Base-by-base conservation (phyloP, 192 early-diverging fungal species). In the Gonapodya sp. region DNA sequence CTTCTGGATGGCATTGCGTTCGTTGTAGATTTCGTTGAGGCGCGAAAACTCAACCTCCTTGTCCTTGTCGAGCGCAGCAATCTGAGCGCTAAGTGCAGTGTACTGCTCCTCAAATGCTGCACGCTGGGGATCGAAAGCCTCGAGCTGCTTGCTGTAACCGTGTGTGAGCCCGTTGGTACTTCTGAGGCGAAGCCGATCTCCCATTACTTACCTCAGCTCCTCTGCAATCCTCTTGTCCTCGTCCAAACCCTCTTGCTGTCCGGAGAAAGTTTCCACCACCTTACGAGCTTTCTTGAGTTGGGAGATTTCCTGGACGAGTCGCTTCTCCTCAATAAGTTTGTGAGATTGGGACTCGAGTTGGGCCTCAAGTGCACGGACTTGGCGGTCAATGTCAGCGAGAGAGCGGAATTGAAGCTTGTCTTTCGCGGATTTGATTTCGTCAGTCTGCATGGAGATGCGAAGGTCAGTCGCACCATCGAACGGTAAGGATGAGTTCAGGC, bases 161-260 rank as follows among this genome's bases (percentile, higher is more conserved):
- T n/a, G n/a, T n/a, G n/a, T n/a, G n/a, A n/a, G n/a, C n/a, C n/a
- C n/a, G n/a, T n/a, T n/a, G n/a, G n/a, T n/a, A n/a, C n/a, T n/a
- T n/a, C n/a, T n/a, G n/a, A n/a, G n/a, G 8, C 75, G 75, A 16
- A 64, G 8, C 8, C 8, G 46, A 64, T 8, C 46, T 64, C 75
- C 8, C 75, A 30, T 30, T 30, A 72, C 64, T 18, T 72, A 77
- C 75, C 75, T 18, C 75, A 77, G 75, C 8, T 18, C 75, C 14
- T 77, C 75, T 8, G 75, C 75, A 33, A 33, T 77, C 34, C 34
- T 77, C 31, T 77, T 77, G 30, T 77, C 75, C 75, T 18, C 18
- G 75, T 77, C 75, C 31, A 77, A 34, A 32, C 30, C 34, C 75
- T 77, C 75, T 34, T 77, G 75, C 75, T 77, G 75, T 34, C 75